These are phyloP conservation scores for Primulina eburnea DNA, from an alignment of 257 asterid species.

Conservation along the genomic window DNA sequence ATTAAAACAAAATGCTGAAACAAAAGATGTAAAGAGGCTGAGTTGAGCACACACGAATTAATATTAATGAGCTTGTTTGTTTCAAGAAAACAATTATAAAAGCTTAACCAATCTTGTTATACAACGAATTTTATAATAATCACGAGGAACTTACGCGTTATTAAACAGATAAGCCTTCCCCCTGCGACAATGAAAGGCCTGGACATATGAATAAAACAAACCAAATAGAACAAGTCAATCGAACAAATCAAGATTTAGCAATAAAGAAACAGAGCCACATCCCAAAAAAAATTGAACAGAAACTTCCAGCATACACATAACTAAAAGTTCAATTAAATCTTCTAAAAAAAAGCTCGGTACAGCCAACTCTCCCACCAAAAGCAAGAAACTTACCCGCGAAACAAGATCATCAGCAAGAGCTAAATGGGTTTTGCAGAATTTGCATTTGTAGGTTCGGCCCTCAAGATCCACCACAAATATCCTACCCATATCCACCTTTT, in stretches of 20 bases:
- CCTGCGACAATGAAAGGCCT: slow-evolving; percentile 72
- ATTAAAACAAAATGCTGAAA: neutral
- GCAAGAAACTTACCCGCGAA: slow-evolving; percentile 34
- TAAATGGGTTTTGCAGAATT: slow-evolving; percentile 43
- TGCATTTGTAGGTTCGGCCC: slow-evolving; percentile 46
- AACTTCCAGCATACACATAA: no score
- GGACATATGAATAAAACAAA: slow-evolving; percentile 23
- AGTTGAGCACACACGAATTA: no score
- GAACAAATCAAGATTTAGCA: neutral
- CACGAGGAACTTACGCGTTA: slow-evolving; percentile 51
- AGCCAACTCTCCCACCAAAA: neutral
- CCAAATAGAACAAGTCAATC: neutral
- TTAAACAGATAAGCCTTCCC: slow-evolving; percentile 86
- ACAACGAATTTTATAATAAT: neutral
- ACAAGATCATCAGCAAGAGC: slow-evolving; percentile 52
- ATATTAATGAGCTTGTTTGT: neutral
- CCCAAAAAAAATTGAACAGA: no score
- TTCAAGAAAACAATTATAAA: neutral
- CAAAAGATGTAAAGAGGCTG: neutral
- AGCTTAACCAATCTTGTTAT: neutral
- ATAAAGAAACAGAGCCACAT: neutral
- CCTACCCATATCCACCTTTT: slow-evolving; percentile 40
- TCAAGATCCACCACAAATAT: slow-evolving; percentile 44
- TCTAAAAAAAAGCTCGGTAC: no score
- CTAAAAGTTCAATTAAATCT: neutral